Base-by-base conservation (phyloP, 2,329 filamentous ascomycete genomes). In the Parastagonospora avenae region DNA sequence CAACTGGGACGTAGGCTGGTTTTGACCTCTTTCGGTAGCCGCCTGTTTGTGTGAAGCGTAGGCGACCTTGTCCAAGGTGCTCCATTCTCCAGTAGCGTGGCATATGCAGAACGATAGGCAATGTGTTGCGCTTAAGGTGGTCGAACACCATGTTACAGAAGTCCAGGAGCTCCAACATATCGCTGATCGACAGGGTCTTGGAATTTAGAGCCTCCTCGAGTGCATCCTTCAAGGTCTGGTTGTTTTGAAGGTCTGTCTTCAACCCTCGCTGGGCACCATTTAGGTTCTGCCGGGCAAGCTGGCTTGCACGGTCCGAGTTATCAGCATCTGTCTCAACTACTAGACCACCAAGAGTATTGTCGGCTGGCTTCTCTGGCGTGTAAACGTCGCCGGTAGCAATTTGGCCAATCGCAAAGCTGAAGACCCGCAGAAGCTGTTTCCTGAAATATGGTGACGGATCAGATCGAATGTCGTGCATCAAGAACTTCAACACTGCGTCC, bases 371-470 rank as follows among this genome's bases (percentile, higher is more conserved):
- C 50, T 55, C 66, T 51, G 54, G 60, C 32, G 28, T 64, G 62
- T 61, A 74, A 54, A 59, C 68, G 37, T 81, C 78, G n/a, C 82
- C 83, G 42, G 86, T 80, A 4, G 85, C 85, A 48, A 86, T 77
- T 45, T 80, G 76, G 3, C 82, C 85, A 12, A 88, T 72, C 10
- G 79, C 80, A 57, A 77, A 77, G 14, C 81, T 82, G 49, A 87
- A 80, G 14, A 81, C 68, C 8, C 71, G 71, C 38, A 83, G 73
- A 15, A 87, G 71, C 29, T 79, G 74, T 36, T 79, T 75, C 27
- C 85, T 79, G 48, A 87, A 76, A 70, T 79, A 84, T 1, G 83
- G 79, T 5, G 85, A 87, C 3, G 77, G 75, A 55, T 87, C 84
- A 15, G 79, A 77, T 1, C 78, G 78, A 64, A 86, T 78, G 15